Percentiles rank a stretch among this genome's conserved stretches.
These are phyloP conservation scores for Diaporthe destruens DNA, from an alignment of 2,329 filamentous ascomycete species.

Conservation along the genomic window DNA sequence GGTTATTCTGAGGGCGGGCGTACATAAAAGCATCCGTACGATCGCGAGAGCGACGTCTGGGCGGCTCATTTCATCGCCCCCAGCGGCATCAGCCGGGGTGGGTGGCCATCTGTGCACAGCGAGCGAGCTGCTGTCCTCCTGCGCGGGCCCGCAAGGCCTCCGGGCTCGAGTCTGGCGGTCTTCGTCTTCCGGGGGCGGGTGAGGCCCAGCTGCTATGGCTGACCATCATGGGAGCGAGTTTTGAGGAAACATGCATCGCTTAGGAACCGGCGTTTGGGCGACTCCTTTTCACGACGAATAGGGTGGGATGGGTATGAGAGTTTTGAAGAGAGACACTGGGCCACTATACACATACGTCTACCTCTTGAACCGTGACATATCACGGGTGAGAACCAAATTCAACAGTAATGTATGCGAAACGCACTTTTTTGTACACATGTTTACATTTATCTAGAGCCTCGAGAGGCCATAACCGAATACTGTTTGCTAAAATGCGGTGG, in stretches of 20 bases:
- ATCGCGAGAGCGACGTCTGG: background rate
- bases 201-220: background rate
- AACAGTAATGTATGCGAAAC: constrained; percentile 40
- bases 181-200: too few species aligned
- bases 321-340: constrained; percentile 6
- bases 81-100: background rate
- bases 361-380: constrained; percentile 5
- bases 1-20: constrained; percentile 75
- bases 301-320: constrained; percentile 24
- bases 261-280: constrained; percentile 38
- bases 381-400: constrained; percentile 14
- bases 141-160: background rate
- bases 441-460: background rate
- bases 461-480: constrained; percentile 5
- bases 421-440: constrained; percentile 21
- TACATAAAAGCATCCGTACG: background rate
- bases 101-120: background rate
- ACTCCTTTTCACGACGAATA: constrained; percentile 13
- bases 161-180: background rate
- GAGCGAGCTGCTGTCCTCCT: background rate
- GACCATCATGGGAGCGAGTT: constrained; percentile 20
- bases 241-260: constrained; percentile 22
- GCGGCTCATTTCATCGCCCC: background rate
- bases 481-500: background rate
- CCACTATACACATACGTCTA: background rate